Evolutionary conservation across 2,329 filamentous ascomycete species (phyloP).

Genomic region (Pseudogymnoascus sp.): DNA sequence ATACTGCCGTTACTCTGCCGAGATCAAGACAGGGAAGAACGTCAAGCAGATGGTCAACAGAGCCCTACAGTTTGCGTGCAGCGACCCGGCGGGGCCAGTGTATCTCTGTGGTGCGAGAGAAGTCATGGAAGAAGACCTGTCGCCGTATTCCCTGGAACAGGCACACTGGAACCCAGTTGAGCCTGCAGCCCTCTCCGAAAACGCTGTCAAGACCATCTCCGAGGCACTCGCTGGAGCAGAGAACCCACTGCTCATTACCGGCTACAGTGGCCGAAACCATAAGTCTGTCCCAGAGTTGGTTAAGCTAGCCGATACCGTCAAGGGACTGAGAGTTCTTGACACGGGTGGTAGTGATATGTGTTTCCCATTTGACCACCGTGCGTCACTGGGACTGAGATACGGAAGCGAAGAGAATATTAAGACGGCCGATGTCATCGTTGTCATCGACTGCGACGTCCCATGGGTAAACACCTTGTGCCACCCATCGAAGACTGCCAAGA

Average conservation of each 20-base stretch:
- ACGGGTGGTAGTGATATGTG: conserved; percentile 75
- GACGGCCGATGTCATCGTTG: conserved; percentile 74
- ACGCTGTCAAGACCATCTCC: conserved; percentile 52
- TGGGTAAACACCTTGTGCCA: conserved; percentile 77
- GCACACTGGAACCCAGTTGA: conserved; percentile 54
- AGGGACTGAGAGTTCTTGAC: conserved; percentile 64
- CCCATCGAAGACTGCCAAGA: conserved; percentile 43
- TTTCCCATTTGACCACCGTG: conserved; percentile 64
- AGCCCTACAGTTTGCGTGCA: conserved; percentile 63
- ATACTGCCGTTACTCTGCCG: conserved; percentile 64
- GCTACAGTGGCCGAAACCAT: conserved; percentile 65
- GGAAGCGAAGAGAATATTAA: conserved; percentile 67
- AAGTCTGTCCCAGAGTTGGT: conserved; percentile 54
- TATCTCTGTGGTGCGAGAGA: conserved; percentile 62
- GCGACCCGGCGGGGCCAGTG: conserved; percentile 61
- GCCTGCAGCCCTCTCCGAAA: conserved; percentile 47
- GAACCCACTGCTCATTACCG: conserved; percentile 62
- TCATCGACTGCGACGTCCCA: conserved; percentile 80
- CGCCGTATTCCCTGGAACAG: conserved; percentile 51
- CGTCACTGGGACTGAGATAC: conserved; percentile 63
- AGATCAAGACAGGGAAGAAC: conserved; percentile 66
- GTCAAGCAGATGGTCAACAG: conserved; percentile 70
- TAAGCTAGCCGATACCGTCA: conserved; percentile 58
- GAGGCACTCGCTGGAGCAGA: conserved; percentile 56
- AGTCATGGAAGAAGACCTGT: conserved; percentile 63